Evolutionary conservation across 2,329 filamentous ascomycete species (phyloP), one percentile per base, ranked within the genome.

Genomic region (Lachnum nothofagi): DNA sequence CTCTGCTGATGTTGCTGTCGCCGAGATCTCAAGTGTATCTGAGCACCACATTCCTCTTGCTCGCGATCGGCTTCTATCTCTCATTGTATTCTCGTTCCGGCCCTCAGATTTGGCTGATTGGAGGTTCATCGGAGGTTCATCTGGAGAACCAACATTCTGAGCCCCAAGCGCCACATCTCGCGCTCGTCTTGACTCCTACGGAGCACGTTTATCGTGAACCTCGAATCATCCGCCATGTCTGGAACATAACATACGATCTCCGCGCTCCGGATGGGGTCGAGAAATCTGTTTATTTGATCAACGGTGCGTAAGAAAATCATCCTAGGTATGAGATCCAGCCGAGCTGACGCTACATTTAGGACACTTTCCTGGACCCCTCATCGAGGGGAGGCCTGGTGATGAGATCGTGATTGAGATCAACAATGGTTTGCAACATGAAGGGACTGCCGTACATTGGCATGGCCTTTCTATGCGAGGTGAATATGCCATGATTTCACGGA

Each of bases 261-360:
- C 59, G 64, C 20, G 62, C 65, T 5, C 72, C 72, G 2, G 74
- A 78, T 55, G 74, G 75, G 0, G 75, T 78, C 1, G 47, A 62
- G 14, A 76, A 76, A 52, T 55, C 56, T 0, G 65, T 77, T 4
- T 74, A 73, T 56, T 61, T 74, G 4, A 70, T 79, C 51, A 78
- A 79, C 52, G 68, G 70, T 71, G 33, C 22, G 62, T 44, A 4
- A 1, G 14, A 35, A 22, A 50, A n/a, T 23, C 23, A 22, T 27
- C 16, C 14, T 39, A 27, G 5, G 14, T 27, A 19, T n/a, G 6
- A 37, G 12, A 16, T 19, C 17, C 14, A 37, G 34, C 7, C 19
- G 9, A 17, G n/a, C 7, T 16, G 14, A 27, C 14, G 23, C 8
- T 8, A 3, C n/a, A 31, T 14, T 24, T 35, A 52, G 49, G 45